phyloP scores from a whole-genome alignment of 179 eudicot genomes.

The Carnegiea gigantea region DNA sequence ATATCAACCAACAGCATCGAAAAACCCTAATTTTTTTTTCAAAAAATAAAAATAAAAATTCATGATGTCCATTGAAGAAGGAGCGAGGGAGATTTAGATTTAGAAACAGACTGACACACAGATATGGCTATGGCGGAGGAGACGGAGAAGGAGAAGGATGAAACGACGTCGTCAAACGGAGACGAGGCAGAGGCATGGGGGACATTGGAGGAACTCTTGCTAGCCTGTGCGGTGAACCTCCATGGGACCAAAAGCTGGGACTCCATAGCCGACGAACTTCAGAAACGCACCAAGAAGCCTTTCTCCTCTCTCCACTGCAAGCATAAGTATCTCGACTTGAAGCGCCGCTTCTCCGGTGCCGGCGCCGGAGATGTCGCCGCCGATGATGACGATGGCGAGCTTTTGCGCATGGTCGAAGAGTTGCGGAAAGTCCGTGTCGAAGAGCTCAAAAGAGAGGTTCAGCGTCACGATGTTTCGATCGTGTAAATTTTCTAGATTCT shows the following conservation, averaged over 20 bases:
- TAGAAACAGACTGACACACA: neutral
- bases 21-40: neutral
- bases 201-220: constrained; percentile 72
- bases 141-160: neutral
- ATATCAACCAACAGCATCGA: constrained; percentile 11
- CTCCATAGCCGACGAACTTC: constrained; percentile 61
- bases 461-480: constrained; percentile 79
- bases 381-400: constrained; percentile 6
- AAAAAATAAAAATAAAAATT: constrained; percentile 1
- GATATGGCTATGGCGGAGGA: neutral
- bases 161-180: constrained; percentile 7
- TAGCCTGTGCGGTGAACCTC: constrained; percentile 78
- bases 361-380: constrained; percentile 3
- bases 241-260: constrained; percentile 69
- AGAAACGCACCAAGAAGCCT: constrained; percentile 34
- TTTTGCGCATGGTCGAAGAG: constrained; percentile 53
- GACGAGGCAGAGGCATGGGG: constrained; percentile 43
- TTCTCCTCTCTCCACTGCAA: constrained; percentile 37
- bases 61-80: constrained; percentile 2
- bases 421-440: constrained; percentile 62
- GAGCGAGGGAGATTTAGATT: constrained; percentile 6
- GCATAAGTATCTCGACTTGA: constrained; percentile 48
- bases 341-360: constrained; percentile 40
- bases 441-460: constrained; percentile 62
- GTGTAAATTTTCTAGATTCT: constrained; percentile 40